Percentiles rank a stretch among this genome's conserved stretches.
These are phyloP conservation scores for Dalbergia oliveri DNA, from an alignment of 306 rosid species.

Conservation along the genomic window DNA sequence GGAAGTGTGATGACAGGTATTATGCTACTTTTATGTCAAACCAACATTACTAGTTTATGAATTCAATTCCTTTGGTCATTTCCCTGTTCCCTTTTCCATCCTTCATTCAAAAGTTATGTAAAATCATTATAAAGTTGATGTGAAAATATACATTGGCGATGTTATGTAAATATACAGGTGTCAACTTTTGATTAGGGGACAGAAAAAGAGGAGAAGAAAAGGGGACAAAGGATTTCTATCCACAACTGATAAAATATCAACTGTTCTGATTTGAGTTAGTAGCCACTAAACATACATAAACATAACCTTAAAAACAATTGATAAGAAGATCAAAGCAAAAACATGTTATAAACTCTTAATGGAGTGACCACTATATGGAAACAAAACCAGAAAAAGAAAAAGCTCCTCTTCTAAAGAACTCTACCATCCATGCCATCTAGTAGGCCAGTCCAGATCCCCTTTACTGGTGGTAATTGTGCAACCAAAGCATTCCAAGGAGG, in stretches of 20 bases:
- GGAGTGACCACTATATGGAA: constrained; percentile 22
- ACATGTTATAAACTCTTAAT: not conserved
- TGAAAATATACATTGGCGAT: too few species aligned
- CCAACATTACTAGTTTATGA: too few species aligned
- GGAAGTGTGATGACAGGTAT: too few species aligned
- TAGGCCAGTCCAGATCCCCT: constrained; percentile 97
- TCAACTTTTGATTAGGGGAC: too few species aligned
- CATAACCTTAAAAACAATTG: constrained; percentile 6
- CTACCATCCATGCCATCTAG: constrained; percentile 95
- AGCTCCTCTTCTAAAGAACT: constrained; percentile 64
- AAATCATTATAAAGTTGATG: too few species aligned
- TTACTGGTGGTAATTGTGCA: constrained; percentile 86
- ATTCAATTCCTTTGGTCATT: not conserved
- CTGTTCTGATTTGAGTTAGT: not conserved
- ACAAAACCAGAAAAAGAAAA: constrained; percentile 27
- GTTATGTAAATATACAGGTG: too few species aligned
- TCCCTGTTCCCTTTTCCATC: not conserved
- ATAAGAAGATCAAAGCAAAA: constrained; percentile 17
- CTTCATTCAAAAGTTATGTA: too few species aligned
- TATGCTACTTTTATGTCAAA: too few species aligned
- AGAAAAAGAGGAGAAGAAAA: too few species aligned
- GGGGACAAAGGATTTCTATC: not conserved
- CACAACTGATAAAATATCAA: constrained; percentile 17
- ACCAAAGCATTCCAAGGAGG: constrained; percentile 99
- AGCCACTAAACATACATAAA: constrained; percentile 11